Percentiles rank a stretch among this genome's conserved stretches.
These are phyloP conservation scores for Crithidia brevicula DNA, from an alignment of 208 protist genomes.

Conservation along the genomic window DNA sequence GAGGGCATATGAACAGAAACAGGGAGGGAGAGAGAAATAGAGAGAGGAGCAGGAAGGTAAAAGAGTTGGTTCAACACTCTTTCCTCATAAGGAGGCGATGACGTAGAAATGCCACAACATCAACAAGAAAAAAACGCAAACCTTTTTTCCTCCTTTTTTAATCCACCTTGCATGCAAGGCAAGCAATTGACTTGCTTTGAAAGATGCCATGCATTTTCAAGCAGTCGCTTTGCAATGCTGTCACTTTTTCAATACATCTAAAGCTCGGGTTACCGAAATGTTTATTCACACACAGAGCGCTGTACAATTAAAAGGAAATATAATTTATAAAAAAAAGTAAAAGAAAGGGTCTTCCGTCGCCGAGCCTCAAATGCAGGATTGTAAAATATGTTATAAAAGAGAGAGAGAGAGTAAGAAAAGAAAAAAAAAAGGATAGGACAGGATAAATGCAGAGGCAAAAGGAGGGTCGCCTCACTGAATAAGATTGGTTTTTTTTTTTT, in stretches of 20 bases:
- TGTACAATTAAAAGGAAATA: not conserved
- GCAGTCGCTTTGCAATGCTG: too few relatives aligned
- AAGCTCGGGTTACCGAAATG: too few relatives aligned
- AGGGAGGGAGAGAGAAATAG: not conserved
- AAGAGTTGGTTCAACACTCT: not conserved
- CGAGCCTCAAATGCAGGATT: too few relatives aligned
- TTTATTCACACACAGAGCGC: too few relatives aligned
- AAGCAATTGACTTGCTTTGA: too few relatives aligned
- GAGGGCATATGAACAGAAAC: not conserved
- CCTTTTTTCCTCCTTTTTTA: not conserved
- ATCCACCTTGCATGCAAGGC: not conserved
- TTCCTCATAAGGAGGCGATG: too few relatives aligned
- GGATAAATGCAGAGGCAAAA: not conserved
- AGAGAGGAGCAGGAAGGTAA: not conserved
- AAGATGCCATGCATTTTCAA: too few relatives aligned
- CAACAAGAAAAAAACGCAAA: not conserved
- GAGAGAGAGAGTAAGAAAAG: too few relatives aligned
- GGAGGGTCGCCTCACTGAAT: not conserved
- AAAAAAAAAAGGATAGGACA: slow-evolving; percentile 5
- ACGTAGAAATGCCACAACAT: too few relatives aligned
- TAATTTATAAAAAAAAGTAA: not conserved
- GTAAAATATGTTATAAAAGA: too few relatives aligned
- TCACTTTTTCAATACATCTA: too few relatives aligned
- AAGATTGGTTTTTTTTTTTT: not conserved
- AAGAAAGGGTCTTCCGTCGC: too few relatives aligned